Percentiles rank a stretch among this genome's conserved stretches.
Evolutionary conservation across 2,329 filamentous ascomycete species (phyloP).

Genomic region (Cladosporium colombiae): DNA sequence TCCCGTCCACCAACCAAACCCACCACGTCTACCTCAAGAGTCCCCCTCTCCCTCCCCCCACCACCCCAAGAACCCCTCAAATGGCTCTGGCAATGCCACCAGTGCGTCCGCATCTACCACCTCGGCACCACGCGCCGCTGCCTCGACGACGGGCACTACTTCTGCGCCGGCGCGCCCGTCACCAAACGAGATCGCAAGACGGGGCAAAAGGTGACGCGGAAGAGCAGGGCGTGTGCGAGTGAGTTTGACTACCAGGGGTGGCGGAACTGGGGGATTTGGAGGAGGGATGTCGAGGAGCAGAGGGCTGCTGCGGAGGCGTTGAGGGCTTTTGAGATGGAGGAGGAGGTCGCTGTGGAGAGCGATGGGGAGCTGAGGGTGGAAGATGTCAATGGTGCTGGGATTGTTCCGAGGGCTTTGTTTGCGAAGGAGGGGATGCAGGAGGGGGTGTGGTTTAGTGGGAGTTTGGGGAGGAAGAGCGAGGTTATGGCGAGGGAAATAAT

Average conservation of each 20-base stretch:
- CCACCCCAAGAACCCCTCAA: slow-evolving; percentile 39
- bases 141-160: slow-evolving; percentile 56
- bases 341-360: slow-evolving; percentile 18
- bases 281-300: slow-evolving; percentile 31
- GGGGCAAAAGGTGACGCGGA: slow-evolving; percentile 33
- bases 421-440: slow-evolving; percentile 18
- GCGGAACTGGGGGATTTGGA: slow-evolving; percentile 51
- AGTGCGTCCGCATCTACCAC: slow-evolving; percentile 50
- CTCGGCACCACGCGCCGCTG: slow-evolving; percentile 55
- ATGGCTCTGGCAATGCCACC: slow-evolving; percentile 58
- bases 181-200: slow-evolving; percentile 38
- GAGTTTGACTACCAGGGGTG: slow-evolving; percentile 58
- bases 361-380: slow-evolving; percentile 19
- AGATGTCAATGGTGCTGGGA: neutral
- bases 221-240: slow-evolving; percentile 47
- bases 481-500: neutral
- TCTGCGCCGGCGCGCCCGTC: slow-evolving; percentile 52
- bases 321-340: neutral
- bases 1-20: slow-evolving; percentile 18
- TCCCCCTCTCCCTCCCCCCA: slow-evolving; percentile 24
- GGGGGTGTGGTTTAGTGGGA: slow-evolving; percentile 26
- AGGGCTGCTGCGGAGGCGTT: slow-evolving; percentile 29
- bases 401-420: slow-evolving; percentile 13
- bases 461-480: slow-evolving; percentile 23
- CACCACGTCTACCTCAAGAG: neutral